Evolutionary conservation across 2,329 filamentous ascomycete genomes (phyloP).

Genomic region (Penicillium palitans): DNA sequence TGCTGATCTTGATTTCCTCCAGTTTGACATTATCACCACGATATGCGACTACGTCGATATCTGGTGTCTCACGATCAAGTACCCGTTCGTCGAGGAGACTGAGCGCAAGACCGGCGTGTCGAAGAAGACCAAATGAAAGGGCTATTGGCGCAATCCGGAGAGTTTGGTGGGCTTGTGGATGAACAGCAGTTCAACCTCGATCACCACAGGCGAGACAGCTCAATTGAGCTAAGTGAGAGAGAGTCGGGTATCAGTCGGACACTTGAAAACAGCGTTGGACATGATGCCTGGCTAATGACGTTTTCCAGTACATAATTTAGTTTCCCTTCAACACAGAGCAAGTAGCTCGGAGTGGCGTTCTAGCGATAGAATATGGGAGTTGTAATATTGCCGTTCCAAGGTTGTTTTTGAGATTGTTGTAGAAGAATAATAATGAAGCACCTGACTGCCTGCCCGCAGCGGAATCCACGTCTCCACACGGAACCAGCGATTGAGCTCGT

Average conservation of each 20-base stretch:
- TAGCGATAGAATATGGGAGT: slow-evolving; percentile 13
- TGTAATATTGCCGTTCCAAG: slow-evolving; percentile 1
- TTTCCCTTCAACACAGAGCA: background rate
- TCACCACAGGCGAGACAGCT: slow-evolving; percentile 10
- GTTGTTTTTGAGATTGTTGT: background rate
- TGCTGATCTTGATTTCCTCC: slow-evolving; percentile 1
- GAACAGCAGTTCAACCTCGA: slow-evolving; percentile 19
- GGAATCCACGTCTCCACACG: slow-evolving; percentile 6
- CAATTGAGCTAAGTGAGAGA: slow-evolving; percentile 4
- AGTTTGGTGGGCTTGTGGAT: slow-evolving; percentile 5
- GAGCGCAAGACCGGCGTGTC: slow-evolving; percentile 26
- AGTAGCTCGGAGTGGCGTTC: slow-evolving; percentile 2
- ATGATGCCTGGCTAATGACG: slow-evolving; percentile 10
- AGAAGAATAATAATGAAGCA: slow-evolving; percentile 3
- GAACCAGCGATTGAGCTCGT: slow-evolving; percentile 1
- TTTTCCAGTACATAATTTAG: slow-evolving; percentile 15
- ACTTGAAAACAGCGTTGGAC: slow-evolving; percentile 2
- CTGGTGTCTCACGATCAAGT: slow-evolving; percentile 97
- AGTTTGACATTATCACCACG: slow-evolving; percentile 88
- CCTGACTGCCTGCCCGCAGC: slow-evolving; percentile 9
- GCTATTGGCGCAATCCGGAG: background rate
- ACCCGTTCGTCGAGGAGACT: slow-evolving; percentile 56
- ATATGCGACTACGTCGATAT: slow-evolving; percentile 99
- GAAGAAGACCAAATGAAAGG: slow-evolving; percentile 30
- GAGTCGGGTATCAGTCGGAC: slow-evolving; percentile 8